Conservation (phyloP, 2,329 filamentous ascomycete genomes). For the Cryphonectria naterciae region DNA sequence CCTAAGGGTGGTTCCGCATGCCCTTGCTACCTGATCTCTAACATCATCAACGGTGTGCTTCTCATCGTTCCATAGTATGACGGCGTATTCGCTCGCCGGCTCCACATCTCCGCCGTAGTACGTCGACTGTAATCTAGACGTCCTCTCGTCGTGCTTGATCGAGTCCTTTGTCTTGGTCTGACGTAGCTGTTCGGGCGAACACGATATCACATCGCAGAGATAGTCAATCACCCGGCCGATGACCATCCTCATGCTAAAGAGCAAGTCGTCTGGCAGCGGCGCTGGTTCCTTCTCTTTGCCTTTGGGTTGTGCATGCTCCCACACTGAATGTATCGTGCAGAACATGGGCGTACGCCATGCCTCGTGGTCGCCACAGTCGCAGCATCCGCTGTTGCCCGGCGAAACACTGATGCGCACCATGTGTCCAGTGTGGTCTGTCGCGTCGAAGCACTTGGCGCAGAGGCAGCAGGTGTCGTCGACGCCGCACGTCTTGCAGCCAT, state of each 20-base stretch:
- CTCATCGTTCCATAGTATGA: conserved; percentile 97
- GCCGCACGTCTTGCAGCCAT: conserved; percentile 91
- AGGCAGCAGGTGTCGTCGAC: conserved; percentile 94
- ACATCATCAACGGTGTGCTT: conserved; percentile 97
- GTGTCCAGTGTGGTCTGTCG: conserved; percentile 92
- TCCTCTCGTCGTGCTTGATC: conserved; percentile 79
- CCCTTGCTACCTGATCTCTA: conserved; percentile 83
- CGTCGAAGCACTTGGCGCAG: conserved; percentile 91
- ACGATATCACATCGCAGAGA: conserved; percentile 96
- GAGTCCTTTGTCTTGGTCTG: conserved; percentile 81
- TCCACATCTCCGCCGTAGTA: conserved; percentile 74
- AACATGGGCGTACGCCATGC: conserved; percentile 88
- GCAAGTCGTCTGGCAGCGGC: conserved; percentile 73
- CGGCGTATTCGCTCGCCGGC: conserved; percentile 74
- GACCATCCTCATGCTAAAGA: conserved; percentile 80
- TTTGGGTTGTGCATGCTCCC: conserved; percentile 53
- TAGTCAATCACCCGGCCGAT: conserved; percentile 88
- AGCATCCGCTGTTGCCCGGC: conserved; percentile 91
- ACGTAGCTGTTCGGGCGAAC: conserved; percentile 92
- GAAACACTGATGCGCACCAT: conserved; percentile 88
- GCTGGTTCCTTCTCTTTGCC: conserved; percentile 64
- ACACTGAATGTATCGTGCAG: conserved; percentile 89
- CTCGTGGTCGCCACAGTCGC: conserved; percentile 94
- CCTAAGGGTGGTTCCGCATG: conserved; percentile 72
- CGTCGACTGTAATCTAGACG: conserved; percentile 74